Percentiles rank a stretch among this genome's conserved stretches.
Conservation (phyloP, 768 basidiomycete species). For the Russula ochroleuca region DNA sequence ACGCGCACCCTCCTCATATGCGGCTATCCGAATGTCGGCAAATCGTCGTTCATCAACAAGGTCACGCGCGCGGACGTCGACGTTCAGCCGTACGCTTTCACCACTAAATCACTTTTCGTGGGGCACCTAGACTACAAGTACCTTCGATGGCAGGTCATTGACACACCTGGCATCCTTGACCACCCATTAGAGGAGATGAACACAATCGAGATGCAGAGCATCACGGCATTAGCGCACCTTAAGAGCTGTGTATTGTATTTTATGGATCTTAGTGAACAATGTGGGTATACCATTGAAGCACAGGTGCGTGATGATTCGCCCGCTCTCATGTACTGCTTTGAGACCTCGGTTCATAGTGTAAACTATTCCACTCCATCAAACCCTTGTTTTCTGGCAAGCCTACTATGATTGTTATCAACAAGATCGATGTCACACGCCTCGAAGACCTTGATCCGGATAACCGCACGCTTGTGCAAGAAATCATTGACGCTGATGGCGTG, state of each 20-base stretch:
- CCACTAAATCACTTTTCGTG: constrained; percentile 96
- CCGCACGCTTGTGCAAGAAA: constrained; percentile 79
- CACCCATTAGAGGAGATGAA: constrained; percentile 99
- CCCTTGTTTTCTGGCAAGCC: constrained; percentile 94
- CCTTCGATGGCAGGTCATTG: constrained; percentile 98
- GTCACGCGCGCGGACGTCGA: constrained; percentile 99
- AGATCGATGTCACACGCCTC: constrained; percentile 88
- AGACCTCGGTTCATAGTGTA: constrained; percentile 55
- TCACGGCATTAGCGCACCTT: constrained; percentile 94
- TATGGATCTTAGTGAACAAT: constrained; percentile 98
- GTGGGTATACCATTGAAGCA: constrained; percentile 95
- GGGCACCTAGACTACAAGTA: constrained; percentile 99
- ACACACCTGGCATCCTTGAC: constrained; percentile 97
- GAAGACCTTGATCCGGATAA: constrained; percentile 77
- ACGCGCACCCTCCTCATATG: constrained; percentile 97
- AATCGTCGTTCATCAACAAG: constrained; percentile 99
- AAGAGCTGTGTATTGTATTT: constrained; percentile 95
- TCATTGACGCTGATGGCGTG: constrained; percentile 70
- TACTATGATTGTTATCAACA: constrained; percentile 93
- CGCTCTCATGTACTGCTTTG: constrained; percentile 1
- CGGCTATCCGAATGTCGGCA: constrained; percentile 99
- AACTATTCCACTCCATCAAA: constrained; percentile 99
- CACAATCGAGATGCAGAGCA: constrained; percentile 99
- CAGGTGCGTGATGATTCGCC: constrained; percentile 52
- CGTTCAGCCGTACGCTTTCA: constrained; percentile 99